Base-by-base conservation (phyloP, 768 basidiomycete species). In the Xanthoconium stramineum region DNA sequence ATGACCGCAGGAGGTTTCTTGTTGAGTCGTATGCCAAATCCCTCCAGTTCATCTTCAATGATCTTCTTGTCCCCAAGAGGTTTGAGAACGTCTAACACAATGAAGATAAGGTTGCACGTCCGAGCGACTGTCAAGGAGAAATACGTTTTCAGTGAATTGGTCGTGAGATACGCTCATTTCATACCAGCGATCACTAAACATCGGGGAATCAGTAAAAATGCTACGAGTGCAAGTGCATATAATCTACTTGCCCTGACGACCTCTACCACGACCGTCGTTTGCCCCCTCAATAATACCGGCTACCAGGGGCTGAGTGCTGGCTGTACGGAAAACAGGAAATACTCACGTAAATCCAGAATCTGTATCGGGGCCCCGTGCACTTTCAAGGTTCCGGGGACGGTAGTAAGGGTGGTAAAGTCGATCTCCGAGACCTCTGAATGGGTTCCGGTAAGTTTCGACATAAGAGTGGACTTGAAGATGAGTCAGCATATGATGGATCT, bases 261-360 rank as follows among this genome's bases (percentile, higher is more conserved):
- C 96, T 79, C 96, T 78, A 72, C 96, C 96, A 70, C 91, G 85
- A 52, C 95, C 95, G 63, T 97, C 95, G 66, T 94, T 93, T 29
- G 96, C 96, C 63, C 96, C 96, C 71, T 98, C 96, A 59, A 98
- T 97, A 60, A 98, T 98, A 78, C 97, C 96, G 60, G 94, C 88
- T 92, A 60, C 24, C 24, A 62, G 45, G 53, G 58, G 57, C 52
- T 68, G 49, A 69, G 62, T 38, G 49, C 42, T 46, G 9, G 32
- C 33, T 35, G 52, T 20, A 24, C 37, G 13, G 30, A 24, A n/a
- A 30, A 39, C 17, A 46, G 2, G 17, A 9, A n/a, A 13, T 24
- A 77, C 88, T 67, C 65, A 91, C 91, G 94, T 55, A 95, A 74
- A 79, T 95, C 93, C 13, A 95, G 78, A 59, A 98, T 94, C 65